A percentile compares a stretch with the other conserved stretches of the same genome.
These are phyloP conservation scores for Alternaria atra DNA, from an alignment of 2,329 filamentous ascomycete genomes.

Conservation along the genomic window DNA sequence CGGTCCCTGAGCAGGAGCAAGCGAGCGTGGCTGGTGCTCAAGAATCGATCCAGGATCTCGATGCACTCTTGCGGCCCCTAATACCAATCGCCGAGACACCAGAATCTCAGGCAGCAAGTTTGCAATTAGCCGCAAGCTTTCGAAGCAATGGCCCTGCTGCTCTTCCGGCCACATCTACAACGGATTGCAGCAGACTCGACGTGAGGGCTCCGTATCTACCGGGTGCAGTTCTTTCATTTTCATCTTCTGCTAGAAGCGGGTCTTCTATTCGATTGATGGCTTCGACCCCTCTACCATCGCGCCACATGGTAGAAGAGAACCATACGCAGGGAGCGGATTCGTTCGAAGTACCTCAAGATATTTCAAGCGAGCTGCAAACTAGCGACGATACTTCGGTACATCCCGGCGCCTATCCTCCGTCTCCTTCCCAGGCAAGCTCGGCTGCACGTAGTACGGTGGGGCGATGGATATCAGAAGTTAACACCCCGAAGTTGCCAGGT, in stretches of 20 bases:
- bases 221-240: neutral
- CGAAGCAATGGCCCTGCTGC: neutral
- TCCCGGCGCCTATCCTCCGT: neutral
- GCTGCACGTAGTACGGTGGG: neutral
- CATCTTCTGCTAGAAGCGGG: neutral
- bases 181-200: neutral
- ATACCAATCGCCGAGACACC: neutral
- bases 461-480: neutral
- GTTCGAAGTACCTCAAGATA: neutral
- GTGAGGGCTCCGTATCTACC: fast-evolving
- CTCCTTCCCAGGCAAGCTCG: neutral
- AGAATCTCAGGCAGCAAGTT: neutral
- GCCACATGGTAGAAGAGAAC: neutral
- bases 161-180: neutral
- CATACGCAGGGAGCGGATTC: neutral
- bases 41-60: neutral
- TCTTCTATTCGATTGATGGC: neutral
- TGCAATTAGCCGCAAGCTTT: neutral
- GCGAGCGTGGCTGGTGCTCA: neutral
- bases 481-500: neutral
- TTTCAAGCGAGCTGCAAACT: neutral
- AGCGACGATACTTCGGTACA: neutral
- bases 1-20: neutral
- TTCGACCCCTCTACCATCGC: neutral
- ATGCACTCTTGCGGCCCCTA: neutral